Conservation (phyloP, 495 filamentous ascomycete genomes). For the Tuber indicum region DNA sequence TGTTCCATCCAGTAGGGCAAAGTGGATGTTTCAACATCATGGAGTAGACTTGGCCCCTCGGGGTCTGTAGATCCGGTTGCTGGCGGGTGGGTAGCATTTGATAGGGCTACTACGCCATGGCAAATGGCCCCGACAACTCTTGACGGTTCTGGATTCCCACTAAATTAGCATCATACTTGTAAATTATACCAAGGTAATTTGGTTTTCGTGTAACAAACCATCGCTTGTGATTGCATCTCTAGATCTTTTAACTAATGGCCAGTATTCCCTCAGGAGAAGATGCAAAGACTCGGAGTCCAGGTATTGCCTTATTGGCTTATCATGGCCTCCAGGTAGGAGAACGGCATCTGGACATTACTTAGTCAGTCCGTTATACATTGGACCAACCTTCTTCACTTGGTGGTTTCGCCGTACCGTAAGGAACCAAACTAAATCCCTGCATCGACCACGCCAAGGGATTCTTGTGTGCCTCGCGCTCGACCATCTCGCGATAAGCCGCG, state of each 20-base stretch:
- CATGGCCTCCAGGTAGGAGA: conserved; percentile 29
- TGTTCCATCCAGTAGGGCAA: conserved; percentile 36
- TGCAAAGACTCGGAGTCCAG: conserved; percentile 31
- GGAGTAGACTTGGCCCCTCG: conserved; percentile 15
- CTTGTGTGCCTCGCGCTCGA: conserved; percentile 18
- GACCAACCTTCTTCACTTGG: background rate
- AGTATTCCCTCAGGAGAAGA: conserved; percentile 14
- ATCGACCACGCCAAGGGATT: conserved; percentile 18
- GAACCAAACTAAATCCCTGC: conserved; percentile 20
- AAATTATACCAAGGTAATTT: background rate
- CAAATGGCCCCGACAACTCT: conserved; percentile 34
- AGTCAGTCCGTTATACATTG: background rate
- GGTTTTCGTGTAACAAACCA: conserved; percentile 6
- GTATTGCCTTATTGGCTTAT: conserved; percentile 36
- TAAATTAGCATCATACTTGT: background rate
- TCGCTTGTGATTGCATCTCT: background rate
- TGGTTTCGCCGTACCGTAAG: conserved; percentile 20
- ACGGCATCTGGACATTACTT: conserved; percentile 12
- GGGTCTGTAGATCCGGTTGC: background rate
- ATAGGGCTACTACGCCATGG: conserved; percentile 30
- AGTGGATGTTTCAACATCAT: conserved; percentile 33
- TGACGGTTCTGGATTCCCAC: conserved; percentile 8
- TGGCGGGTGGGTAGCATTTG: conserved; percentile 20
- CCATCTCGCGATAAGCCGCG: conserved; percentile 27
- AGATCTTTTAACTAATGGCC: conserved; percentile 10